Evolutionary conservation across 2,329 filamentous ascomycete species (phyloP).

Genomic region (Aspergillus brasiliensis): DNA sequence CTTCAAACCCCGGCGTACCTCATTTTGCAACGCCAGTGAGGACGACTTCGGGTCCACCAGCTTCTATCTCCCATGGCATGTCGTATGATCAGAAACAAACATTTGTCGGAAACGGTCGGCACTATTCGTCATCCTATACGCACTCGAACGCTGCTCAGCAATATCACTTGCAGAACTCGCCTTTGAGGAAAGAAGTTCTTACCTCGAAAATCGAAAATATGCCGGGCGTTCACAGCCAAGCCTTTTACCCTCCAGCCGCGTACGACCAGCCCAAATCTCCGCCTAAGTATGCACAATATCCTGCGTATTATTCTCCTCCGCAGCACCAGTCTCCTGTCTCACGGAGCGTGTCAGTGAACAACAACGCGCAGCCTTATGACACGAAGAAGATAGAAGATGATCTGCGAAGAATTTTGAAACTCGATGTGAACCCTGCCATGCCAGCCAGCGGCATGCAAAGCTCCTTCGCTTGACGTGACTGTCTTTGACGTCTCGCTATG

Average conservation of each 20-base stretch:
- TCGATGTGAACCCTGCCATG: slow-evolving; percentile 38
- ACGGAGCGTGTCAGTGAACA: slow-evolving; percentile 22
- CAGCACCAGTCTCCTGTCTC: slow-evolving; percentile 27
- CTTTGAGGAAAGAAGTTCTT: slow-evolving; percentile 35
- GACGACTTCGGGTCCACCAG: slow-evolving; percentile 38
- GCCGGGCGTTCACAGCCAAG: slow-evolving; percentile 12
- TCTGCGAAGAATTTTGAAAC: slow-evolving; percentile 50
- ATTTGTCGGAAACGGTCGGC: slow-evolving; percentile 19
- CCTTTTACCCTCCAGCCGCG: slow-evolving; percentile 25
- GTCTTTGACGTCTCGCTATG: neutral
- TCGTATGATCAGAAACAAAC: slow-evolving; percentile 20
- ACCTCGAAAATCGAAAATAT: slow-evolving; percentile 22
- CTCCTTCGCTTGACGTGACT: slow-evolving; percentile 30
- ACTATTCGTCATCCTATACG: slow-evolving; percentile 26
- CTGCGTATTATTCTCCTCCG: slow-evolving; percentile 25
- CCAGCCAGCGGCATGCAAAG: slow-evolving; percentile 36
- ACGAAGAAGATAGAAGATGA: slow-evolving; percentile 53
- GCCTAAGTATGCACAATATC: slow-evolving; percentile 14
- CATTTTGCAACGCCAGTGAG: slow-evolving; percentile 36
- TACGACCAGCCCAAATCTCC: slow-evolving; percentile 27
- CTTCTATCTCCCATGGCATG: slow-evolving; percentile 23
- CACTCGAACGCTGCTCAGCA: slow-evolving; percentile 26
- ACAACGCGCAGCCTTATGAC: slow-evolving; percentile 36
- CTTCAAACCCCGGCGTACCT: slow-evolving; percentile 24
- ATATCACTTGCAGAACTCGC: slow-evolving; percentile 32